Percentiles rank a stretch among this genome's conserved stretches.
Evolutionary conservation across 2,329 filamentous ascomycete genomes (phyloP).

Genomic region (Penicillium aurantiogriseum): DNA sequence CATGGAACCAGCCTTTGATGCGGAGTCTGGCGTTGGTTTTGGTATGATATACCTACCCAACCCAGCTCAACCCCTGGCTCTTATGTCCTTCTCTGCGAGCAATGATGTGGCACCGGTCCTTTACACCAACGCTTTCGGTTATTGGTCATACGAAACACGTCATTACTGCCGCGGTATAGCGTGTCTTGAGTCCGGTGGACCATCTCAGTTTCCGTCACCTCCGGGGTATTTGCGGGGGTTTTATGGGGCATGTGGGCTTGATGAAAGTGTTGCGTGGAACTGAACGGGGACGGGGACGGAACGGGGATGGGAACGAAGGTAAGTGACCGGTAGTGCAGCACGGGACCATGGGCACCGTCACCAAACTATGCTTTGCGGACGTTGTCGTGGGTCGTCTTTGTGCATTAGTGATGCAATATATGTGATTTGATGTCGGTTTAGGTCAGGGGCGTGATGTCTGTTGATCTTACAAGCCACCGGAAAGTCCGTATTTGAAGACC

Average conservation of each 20-base stretch:
- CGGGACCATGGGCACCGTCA: not conserved
- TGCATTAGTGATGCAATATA: not conserved
- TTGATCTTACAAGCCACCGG: not conserved
- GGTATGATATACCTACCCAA: not conserved
- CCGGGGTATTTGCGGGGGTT: not conserved
- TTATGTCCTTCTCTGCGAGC: not conserved
- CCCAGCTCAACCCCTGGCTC: not conserved
- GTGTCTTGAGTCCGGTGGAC: too few species aligned
- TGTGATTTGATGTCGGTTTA: not conserved
- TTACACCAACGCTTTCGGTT: not conserved
- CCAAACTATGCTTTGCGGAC: not conserved
- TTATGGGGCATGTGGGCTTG: not conserved
- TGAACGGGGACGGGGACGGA: not conserved
- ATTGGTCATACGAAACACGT: not conserved
- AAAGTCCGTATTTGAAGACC: not conserved
- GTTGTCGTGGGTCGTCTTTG: not conserved
- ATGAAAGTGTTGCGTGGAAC: too few species aligned
- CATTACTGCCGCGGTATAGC: not conserved
- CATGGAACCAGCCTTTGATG: not conserved
- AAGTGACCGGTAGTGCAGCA: not conserved
- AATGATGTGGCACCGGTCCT: not conserved
- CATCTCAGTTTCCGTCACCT: not conserved
- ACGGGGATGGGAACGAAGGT: not conserved
- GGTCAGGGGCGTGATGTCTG: not conserved
- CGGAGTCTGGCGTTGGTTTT: not conserved